Percentiles rank a stretch among this genome's conserved stretches.
Evolutionary conservation across 306 rosid species (phyloP).

Genomic region (Ceratonia siliqua): DNA sequence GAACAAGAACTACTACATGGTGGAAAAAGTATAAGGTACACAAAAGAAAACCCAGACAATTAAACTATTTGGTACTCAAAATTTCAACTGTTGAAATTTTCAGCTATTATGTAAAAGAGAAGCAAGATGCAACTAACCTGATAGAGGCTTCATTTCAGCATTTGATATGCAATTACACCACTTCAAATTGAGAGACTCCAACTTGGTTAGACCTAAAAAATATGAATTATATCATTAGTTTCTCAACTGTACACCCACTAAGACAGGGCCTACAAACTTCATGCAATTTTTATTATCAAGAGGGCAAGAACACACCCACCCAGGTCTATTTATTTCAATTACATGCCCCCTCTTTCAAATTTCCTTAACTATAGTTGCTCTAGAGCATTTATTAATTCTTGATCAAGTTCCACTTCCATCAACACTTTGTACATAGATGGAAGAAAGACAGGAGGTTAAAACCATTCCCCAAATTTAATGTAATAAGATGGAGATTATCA

Average conservation of each 20-base stretch:
- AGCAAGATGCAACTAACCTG: slow-evolving; percentile 55
- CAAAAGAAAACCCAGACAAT: slow-evolving; percentile 4
- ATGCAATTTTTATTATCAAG: background rate
- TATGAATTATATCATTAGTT: slow-evolving; percentile 13
- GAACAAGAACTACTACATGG: slow-evolving; percentile 17
- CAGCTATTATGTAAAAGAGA: slow-evolving; percentile 21
- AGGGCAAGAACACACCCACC: background rate
- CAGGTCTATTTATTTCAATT: background rate
- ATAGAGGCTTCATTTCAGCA: slow-evolving; percentile 76
- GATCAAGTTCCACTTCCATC: background rate
- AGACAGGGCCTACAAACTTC: background rate
- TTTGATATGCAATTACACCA: slow-evolving; percentile 92
- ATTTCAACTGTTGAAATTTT: slow-evolving; percentile 5
- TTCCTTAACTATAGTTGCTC: background rate
- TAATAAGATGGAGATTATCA: background rate
- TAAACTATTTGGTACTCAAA: background rate
- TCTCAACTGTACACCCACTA: background rate
- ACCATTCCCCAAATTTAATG: background rate
- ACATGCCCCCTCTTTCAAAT: background rate
- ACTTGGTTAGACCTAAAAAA: slow-evolving; percentile 67
- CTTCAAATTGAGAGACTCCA: slow-evolving; percentile 92
- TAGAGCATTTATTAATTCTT: background rate
- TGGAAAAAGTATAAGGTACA: slow-evolving; percentile 13
- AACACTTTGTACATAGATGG: background rate
- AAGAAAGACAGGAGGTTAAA: background rate